These are phyloP conservation scores for Hyphopichia pseudoburtonii DNA, from an alignment of 1,139 yeast species.

Conservation along the genomic window DNA sequence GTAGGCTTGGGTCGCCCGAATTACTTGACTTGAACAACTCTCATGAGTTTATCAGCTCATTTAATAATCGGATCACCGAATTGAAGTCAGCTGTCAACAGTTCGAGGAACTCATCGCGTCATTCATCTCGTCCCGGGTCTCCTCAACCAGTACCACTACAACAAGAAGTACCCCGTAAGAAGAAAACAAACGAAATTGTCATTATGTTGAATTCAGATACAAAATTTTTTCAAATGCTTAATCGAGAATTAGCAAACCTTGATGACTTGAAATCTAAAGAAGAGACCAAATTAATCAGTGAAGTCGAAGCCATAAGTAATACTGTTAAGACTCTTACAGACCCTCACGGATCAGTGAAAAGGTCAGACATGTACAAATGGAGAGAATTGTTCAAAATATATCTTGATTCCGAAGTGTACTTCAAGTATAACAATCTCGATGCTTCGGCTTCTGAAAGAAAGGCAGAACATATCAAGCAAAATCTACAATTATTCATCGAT, in stretches of 20 bases:
- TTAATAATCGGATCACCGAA: too few relatives aligned
- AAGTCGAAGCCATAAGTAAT: constrained; percentile 45
- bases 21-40: constrained; percentile 4
- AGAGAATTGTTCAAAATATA: constrained; percentile 64
- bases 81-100: too few relatives aligned
- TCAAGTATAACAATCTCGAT: constrained; percentile 51
- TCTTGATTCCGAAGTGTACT: constrained; percentile 65
- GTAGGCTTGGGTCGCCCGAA: constrained; percentile 9
- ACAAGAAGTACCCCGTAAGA: constrained; percentile 4
- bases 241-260: constrained; percentile 53
- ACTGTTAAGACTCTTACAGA: constrained; percentile 37
- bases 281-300: constrained; percentile 42
- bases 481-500: constrained; percentile 41
- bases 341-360: constrained; percentile 35
- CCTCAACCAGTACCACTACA: neutral
- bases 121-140: neutral
- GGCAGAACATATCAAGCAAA: constrained; percentile 37
- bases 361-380: constrained; percentile 68
- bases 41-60: too few relatives aligned
- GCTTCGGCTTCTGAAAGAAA: constrained; percentile 41
- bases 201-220: constrained; percentile 43
- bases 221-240: constrained; percentile 58
- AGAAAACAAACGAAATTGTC: constrained; percentile 29
- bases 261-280: constrained; percentile 46
- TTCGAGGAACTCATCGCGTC: too few relatives aligned